A percentile compares a stretch with the other conserved stretches of the same genome.
Conservation (phyloP, 2,329 filamentous ascomycete species). For the Cryphonectria nitschkei region DNA sequence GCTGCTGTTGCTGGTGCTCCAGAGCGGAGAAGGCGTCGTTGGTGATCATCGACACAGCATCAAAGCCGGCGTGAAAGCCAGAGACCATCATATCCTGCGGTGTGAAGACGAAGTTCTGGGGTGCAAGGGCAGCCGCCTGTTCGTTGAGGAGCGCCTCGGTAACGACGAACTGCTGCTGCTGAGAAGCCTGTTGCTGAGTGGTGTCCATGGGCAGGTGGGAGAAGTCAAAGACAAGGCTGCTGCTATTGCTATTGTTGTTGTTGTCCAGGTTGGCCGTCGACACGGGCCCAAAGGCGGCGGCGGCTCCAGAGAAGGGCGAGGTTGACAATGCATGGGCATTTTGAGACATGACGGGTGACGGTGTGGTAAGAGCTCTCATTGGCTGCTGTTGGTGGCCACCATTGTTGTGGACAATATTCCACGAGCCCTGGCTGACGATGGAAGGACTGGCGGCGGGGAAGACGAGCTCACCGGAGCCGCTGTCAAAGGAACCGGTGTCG, state of each 20-base stretch:
- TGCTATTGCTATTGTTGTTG: background rate
- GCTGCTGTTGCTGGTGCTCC: conserved; percentile 31
- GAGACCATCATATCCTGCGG: conserved; percentile 19
- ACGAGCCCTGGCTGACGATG: conserved; percentile 56
- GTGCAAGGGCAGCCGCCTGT: conserved; percentile 45
- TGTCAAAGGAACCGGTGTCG: conserved; percentile 31
- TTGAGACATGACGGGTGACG: conserved; percentile 44
- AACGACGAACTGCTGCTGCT: conserved; percentile 17
- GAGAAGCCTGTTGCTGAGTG: conserved; percentile 15
- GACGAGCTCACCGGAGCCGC: conserved; percentile 16
- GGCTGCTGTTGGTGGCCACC: conserved; percentile 30
- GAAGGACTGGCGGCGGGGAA: conserved; percentile 50
- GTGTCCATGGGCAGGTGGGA: conserved; percentile 8
- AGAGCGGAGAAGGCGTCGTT: conserved; percentile 30
- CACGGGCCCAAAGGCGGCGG: conserved; percentile 7
- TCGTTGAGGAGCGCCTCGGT: conserved; percentile 17
- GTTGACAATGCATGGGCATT: conserved; percentile 31
- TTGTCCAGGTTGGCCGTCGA: background rate
- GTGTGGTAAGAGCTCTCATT: conserved; percentile 29
- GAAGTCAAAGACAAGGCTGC: conserved; percentile 14
- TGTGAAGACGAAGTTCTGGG: conserved; percentile 45
- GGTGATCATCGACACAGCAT: conserved; percentile 13
- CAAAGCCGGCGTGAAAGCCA: conserved; percentile 39
- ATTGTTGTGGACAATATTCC: conserved; percentile 49
- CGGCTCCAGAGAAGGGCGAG: background rate